Percentiles rank a stretch among this genome's conserved stretches.
These are phyloP conservation scores for Tagetes erecta DNA, from an alignment of 129 eudicot species.

Conservation along the genomic window DNA sequence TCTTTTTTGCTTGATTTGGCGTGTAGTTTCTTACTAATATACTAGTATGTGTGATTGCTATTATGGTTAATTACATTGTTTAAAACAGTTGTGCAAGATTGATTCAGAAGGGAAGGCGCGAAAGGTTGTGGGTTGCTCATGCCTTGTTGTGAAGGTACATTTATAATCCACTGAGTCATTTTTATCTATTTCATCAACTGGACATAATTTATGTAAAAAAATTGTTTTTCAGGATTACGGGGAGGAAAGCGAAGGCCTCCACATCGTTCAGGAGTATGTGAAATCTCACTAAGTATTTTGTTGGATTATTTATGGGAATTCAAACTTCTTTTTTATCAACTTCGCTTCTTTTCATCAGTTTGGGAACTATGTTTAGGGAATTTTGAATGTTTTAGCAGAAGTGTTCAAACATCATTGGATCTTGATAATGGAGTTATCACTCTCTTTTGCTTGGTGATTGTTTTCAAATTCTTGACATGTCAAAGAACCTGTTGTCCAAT, in stretches of 20 bases:
- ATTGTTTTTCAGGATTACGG: slow-evolving; percentile 50
- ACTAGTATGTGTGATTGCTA: neutral
- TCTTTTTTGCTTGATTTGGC: neutral
- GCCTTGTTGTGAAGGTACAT: slow-evolving; percentile 74
- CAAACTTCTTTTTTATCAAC: slow-evolving; percentile 2
- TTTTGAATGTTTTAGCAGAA: slow-evolving; percentile 28
- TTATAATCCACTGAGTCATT: neutral
- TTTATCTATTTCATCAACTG: neutral
- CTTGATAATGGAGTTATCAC: neutral
- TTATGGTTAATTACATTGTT: neutral
- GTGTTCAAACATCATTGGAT: slow-evolving; percentile 21
- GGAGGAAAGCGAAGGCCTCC: slow-evolving; percentile 48
- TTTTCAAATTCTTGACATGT: neutral
- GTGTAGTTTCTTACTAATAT: too few relatives aligned
- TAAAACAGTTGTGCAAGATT: slow-evolving; percentile 66
- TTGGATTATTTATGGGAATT: neutral
- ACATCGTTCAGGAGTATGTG: slow-evolving; percentile 48
- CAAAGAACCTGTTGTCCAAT: neutral
- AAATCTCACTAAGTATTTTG: slow-evolving; percentile 37
- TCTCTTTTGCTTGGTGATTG: slow-evolving; percentile 6
- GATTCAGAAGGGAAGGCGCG: slow-evolving; percentile 86
- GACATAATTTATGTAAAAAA: neutral
- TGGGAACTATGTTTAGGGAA: slow-evolving; percentile 16
- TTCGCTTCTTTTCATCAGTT: neutral
- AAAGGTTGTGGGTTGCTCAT: slow-evolving; percentile 81